Conservation (phyloP, 2,329 filamentous ascomycete genomes). For the Dryadomyces sulphureus region DNA sequence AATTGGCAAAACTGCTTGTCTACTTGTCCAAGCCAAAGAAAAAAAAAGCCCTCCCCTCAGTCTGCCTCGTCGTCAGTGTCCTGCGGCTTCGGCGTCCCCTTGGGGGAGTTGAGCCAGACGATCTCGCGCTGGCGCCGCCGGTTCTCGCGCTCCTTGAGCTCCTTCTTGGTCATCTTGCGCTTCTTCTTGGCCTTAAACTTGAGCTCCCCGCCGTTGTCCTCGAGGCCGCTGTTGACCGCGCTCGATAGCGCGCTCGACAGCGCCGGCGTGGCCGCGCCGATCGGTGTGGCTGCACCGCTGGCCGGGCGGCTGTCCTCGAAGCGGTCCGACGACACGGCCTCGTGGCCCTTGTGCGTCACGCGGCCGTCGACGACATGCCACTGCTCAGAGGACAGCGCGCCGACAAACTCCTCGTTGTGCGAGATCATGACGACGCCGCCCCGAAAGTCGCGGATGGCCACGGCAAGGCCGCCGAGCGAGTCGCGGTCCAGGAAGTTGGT, state of each 20-base stretch:
- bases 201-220: slow-evolving; percentile 53
- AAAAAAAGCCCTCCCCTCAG: neutral
- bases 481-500: slow-evolving; percentile 99
- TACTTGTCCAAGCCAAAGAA: too few relatives aligned
- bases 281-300: slow-evolving; percentile 18
- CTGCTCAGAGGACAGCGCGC: slow-evolving; percentile 87
- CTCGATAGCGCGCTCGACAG: slow-evolving; percentile 41
- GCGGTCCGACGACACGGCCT: slow-evolving; percentile 60
- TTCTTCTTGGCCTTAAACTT: slow-evolving; percentile 87
- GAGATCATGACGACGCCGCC: slow-evolving; percentile 98
- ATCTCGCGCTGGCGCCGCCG: slow-evolving; percentile 76
- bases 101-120: slow-evolving; percentile 70
- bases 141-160: slow-evolving; percentile 85
- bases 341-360: slow-evolving; percentile 68
- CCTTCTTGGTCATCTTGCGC: slow-evolving; percentile 98
- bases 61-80: slow-evolving; percentile 60
- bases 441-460: slow-evolving; percentile 95
- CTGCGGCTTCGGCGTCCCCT: slow-evolving; percentile 63
- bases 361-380: slow-evolving; percentile 86
- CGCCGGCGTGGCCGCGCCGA: slow-evolving; percentile 17
- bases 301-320: slow-evolving; percentile 73
- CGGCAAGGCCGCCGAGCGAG: slow-evolving; percentile 89
- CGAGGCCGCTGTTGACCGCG: slow-evolving; percentile 66
- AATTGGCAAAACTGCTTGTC: too few relatives aligned
- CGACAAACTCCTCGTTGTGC: slow-evolving; percentile 98